Percentiles rank a stretch among this genome's conserved stretches.
phyloP scores from a whole-genome alignment of 768 basidiomycete species.

The Hebeloma cylindrosporum region DNA sequence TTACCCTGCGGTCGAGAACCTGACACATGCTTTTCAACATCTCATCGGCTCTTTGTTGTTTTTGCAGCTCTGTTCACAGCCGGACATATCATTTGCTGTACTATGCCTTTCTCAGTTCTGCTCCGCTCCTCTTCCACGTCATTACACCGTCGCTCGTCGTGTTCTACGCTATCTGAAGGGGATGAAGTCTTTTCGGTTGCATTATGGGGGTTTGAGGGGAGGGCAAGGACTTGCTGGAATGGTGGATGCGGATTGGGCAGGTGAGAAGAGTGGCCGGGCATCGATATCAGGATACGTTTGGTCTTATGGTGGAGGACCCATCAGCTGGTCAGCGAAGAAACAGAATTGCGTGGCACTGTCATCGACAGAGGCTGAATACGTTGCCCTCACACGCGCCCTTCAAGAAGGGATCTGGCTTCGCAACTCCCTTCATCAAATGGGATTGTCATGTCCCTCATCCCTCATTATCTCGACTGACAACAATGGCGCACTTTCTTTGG shows the following conservation, averaged over 20 bases:
- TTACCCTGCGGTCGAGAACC: constrained; percentile 2
- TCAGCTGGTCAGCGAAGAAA: constrained; percentile 14
- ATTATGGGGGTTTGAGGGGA: constrained; percentile 8
- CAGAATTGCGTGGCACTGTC: constrained; percentile 15
- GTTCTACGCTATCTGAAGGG: constrained; percentile 18
- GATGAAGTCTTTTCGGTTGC: constrained; percentile 8
- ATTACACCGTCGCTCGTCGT: constrained; percentile 13
- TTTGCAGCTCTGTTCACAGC: constrained; percentile 7
- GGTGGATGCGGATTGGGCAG: constrained; percentile 26
- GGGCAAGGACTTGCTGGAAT: constrained; percentile 14
- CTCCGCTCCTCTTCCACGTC: constrained; percentile 2
- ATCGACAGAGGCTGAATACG: constrained; percentile 14
- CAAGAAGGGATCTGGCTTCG: constrained; percentile 17
- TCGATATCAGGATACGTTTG: constrained; percentile 14
- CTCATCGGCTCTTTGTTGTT: constrained; percentile 15
- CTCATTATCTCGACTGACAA: constrained; percentile 6
- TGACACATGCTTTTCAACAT: constrained; percentile 1
- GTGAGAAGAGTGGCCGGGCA: constrained; percentile 13
- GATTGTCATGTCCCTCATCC: background rate
- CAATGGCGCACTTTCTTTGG: constrained; percentile 1
- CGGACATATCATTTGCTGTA: constrained; percentile 15
- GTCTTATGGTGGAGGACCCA: constrained; percentile 7
- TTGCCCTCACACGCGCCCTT: constrained; percentile 7
- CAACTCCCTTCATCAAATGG: constrained; percentile 2
- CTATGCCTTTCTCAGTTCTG: constrained; percentile 6